These are phyloP conservation scores for Lepiota brunneoincarnata DNA, from an alignment of 768 basidiomycete genomes.

Conservation along the genomic window DNA sequence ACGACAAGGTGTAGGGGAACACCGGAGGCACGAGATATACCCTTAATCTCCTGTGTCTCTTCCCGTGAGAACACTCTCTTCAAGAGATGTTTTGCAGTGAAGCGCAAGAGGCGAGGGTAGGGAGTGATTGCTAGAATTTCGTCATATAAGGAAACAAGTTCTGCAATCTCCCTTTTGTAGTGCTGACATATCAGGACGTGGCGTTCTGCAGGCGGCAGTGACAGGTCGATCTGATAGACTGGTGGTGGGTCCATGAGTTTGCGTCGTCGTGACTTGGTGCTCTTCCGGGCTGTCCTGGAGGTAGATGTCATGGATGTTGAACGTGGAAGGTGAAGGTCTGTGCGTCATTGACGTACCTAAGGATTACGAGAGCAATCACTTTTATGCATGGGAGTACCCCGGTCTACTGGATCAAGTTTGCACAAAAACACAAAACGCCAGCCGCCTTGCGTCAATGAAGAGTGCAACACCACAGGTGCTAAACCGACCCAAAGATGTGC, in stretches of 20 bases:
- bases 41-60: conserved; percentile 32
- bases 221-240: conserved; percentile 29
- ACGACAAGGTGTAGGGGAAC: conserved; percentile 31
- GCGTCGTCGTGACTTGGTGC: not conserved
- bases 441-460: no score
- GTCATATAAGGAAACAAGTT: conserved; percentile 27
- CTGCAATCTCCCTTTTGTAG: conserved; percentile 23
- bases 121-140: conserved; percentile 22
- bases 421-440: no score
- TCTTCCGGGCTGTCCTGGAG: no score
- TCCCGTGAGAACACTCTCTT: conserved; percentile 28
- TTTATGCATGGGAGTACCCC: no score
- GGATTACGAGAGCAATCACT: no score
- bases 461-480: no score
- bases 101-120: conserved; percentile 21
- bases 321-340: no score
- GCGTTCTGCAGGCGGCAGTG: conserved; percentile 25
- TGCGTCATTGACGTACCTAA: no score
- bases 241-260: not conserved
- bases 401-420: no score
- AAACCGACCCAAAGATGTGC: no score
- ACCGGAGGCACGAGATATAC: conserved; percentile 26
- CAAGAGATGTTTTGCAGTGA: conserved; percentile 24
- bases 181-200: conserved; percentile 30
- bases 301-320: no score